phyloP scores from a whole-genome alignment of 1,139 yeast species.

The Magnusiomyces paraingens region DNA sequence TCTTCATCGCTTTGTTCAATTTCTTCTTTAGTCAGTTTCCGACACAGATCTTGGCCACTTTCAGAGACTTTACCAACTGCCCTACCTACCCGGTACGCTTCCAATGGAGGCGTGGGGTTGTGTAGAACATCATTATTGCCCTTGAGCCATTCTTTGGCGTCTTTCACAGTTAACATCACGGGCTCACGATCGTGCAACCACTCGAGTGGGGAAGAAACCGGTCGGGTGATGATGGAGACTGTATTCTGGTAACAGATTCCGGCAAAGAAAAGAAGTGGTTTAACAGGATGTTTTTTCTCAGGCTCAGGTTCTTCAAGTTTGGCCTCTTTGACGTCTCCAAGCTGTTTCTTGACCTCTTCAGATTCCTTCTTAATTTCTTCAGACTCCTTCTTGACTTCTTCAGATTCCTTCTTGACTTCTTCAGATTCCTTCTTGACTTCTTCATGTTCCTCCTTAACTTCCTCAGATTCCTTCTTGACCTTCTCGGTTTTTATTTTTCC shows the following conservation, averaged over 20 bases:
- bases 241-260: conserved; percentile 57
- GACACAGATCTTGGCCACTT: background rate
- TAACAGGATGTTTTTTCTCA: conserved; percentile 37
- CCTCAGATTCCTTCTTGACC: too few relatives aligned
- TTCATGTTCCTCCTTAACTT: too few relatives aligned
- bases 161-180: conserved; percentile 25
- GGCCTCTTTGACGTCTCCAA: too few relatives aligned
- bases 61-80: background rate
- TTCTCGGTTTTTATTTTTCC: too few relatives aligned
- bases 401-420: too few relatives aligned
- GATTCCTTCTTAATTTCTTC: too few relatives aligned
- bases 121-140: conserved; percentile 33
- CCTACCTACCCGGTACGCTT: background rate
- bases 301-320: too few relatives aligned
- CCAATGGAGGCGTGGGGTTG: background rate
- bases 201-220: conserved; percentile 48
- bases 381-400: too few relatives aligned
- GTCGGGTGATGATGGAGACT: conserved; percentile 69
- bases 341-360: too few relatives aligned
- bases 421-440: too few relatives aligned
- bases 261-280: conserved; percentile 56
- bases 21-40: conserved; percentile 31
- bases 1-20: conserved; percentile 32
- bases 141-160: conserved; percentile 59
- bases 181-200: conserved; percentile 84